Evolutionary conservation across 352 stramenopile species (phyloP).

Genomic region (Globisporangium solare): DNA sequence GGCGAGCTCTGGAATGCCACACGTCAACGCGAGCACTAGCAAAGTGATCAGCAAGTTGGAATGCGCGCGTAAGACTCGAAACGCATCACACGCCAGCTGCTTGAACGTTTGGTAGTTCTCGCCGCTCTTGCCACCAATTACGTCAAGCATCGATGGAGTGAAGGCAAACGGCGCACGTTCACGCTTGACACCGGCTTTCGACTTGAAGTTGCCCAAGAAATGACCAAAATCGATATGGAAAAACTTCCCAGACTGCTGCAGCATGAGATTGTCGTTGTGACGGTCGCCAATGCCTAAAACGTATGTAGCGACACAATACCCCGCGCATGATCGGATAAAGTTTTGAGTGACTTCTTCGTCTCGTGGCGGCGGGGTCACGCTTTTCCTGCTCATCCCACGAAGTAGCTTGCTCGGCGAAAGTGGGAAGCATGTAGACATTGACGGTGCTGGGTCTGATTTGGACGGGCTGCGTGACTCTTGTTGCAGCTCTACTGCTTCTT

Average conservation of each 20-base stretch:
- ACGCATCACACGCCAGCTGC: slow-evolving; percentile 56
- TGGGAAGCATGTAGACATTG: slow-evolving; percentile 49
- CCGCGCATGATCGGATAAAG: slow-evolving; percentile 87
- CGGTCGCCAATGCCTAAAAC: slow-evolving; percentile 92
- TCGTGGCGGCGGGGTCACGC: slow-evolving; percentile 12
- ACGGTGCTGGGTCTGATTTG: slow-evolving; percentile 11
- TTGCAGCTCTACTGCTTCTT: background rate
- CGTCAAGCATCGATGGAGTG: slow-evolving; percentile 85
- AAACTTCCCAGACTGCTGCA: slow-evolving; percentile 89
- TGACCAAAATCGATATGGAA: slow-evolving; percentile 98
- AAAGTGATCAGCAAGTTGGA: slow-evolving; percentile 84
- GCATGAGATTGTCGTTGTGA: slow-evolving; percentile 96
- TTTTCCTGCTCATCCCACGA: slow-evolving; percentile 23
- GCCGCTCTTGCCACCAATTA: slow-evolving; percentile 78
- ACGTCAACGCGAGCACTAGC: slow-evolving; percentile 70
- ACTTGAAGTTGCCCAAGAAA: slow-evolving; percentile 95
- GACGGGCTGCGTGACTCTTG: slow-evolving; percentile 14
- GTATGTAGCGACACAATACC: slow-evolving; percentile 93
- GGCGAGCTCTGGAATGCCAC: slow-evolving; percentile 76
- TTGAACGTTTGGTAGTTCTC: slow-evolving; percentile 76
- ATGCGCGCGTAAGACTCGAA: slow-evolving; percentile 63
- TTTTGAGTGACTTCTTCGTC: slow-evolving; percentile 74
- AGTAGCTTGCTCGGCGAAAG: slow-evolving; percentile 37
- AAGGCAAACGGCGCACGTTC: slow-evolving; percentile 92
- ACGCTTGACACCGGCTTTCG: slow-evolving; percentile 88